These are phyloP conservation scores for Podaxis rugospora DNA, from an alignment of 768 basidiomycete species.

Conservation along the genomic window DNA sequence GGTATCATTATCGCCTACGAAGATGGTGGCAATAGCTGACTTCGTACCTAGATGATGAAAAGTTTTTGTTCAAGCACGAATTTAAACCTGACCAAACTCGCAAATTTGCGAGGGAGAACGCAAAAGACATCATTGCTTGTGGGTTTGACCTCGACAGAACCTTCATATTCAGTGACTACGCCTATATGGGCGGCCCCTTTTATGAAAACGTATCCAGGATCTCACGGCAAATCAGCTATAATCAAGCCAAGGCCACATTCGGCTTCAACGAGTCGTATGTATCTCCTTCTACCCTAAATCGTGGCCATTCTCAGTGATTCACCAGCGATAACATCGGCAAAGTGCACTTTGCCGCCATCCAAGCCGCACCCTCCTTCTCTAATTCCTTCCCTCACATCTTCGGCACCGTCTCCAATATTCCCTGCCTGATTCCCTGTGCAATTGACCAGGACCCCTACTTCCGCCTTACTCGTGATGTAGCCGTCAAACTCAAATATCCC, in stretches of 20 bases:
- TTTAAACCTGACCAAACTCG: slow-evolving; percentile 87
- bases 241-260: slow-evolving; percentile 92
- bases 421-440: slow-evolving; percentile 94
- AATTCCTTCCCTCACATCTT: slow-evolving; percentile 99
- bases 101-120: slow-evolving; percentile 78
- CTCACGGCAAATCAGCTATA: slow-evolving; percentile 88
- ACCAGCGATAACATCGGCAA: slow-evolving; percentile 96
- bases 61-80: slow-evolving; percentile 96
- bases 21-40: neutral
- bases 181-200: slow-evolving; percentile 87
- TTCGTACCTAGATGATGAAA: slow-evolving; percentile 78
- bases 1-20: slow-evolving; percentile 38
- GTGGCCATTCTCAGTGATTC: neutral
- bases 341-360: slow-evolving; percentile 92
- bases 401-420: slow-evolving; percentile 74
- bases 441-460: slow-evolving; percentile 99
- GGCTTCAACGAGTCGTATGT: slow-evolving; percentile 95
- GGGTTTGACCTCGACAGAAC: slow-evolving; percentile 91
- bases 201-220: slow-evolving; percentile 93
- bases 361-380: slow-evolving; percentile 95
- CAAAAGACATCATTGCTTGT: slow-evolving; percentile 95
- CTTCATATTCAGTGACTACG: slow-evolving; percentile 94
- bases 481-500: slow-evolving; percentile 89
- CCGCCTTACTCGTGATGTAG: slow-evolving; percentile 94
- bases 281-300: neutral